Base-by-base conservation (phyloP, 805 yeast genomes). In the Saturnispora diversa region DNA sequence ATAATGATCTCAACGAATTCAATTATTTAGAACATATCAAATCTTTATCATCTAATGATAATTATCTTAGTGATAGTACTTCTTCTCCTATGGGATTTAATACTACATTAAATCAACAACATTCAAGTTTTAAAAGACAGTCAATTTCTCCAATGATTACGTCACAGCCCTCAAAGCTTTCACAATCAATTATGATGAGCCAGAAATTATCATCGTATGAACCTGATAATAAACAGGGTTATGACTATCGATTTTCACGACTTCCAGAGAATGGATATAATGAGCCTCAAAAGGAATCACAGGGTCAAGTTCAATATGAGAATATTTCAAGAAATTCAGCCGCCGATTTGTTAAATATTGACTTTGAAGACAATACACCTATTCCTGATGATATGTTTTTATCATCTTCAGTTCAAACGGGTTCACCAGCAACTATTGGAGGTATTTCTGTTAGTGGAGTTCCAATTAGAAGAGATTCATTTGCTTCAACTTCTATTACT, bases 91-190 rank as follows among this genome's bases (percentile, higher is more conserved):
- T 30, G 22, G 33, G 23, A 5, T 30, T 9, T 4, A 13, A 9
- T n/a, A 27, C 6, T 11, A 17, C 23, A 11, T 15, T 17, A n/a
- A 38, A 26, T 9, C n/a, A 20, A 21, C 24, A 16, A 10, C 16
- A 24, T 9, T 26, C 46, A 16, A 46, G 44, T 7, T 52, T 54
- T 28, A 49, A 46, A 16, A 44, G 58, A 37, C 51, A 54, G 28
- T 55, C 52, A 31, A 47, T 52, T 6, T 43, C 54, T 5, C 52
- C 56, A 7, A 35, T 44, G 13, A 34, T 51, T n/a, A 42, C 47
- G 20, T 50, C 55, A 2, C 59, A 54, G 13, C 43, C 49, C 23
- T 55, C 60, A 4, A 55, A 56, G 42, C 44, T 56, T 5, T 54
- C 60, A 2, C 60, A 58, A 35, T 50, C 59, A 3, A 49, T 56